Evolutionary conservation across 1,139 yeast genomes (phyloP).

Genomic region (Geotrichum restrictum): DNA sequence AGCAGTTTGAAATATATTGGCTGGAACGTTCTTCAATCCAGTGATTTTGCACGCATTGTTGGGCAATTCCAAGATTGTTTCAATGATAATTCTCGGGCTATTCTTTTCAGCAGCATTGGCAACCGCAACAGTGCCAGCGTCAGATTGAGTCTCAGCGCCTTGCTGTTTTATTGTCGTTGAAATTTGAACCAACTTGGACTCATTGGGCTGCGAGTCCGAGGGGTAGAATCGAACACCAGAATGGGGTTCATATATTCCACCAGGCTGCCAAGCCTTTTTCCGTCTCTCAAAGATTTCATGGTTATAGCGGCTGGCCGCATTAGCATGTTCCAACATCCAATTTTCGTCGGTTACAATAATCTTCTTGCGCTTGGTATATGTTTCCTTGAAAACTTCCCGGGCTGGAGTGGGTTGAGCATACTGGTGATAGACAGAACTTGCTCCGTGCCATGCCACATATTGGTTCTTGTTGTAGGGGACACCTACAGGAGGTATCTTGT

Average conservation of each 20-base stretch:
- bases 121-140: background rate
- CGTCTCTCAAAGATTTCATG: constrained; percentile 58
- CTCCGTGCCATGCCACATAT: constrained; percentile 53
- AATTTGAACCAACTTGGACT: constrained; percentile 40
- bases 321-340: constrained; percentile 85
- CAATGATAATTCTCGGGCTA: constrained; percentile 44
- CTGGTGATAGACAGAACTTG: constrained; percentile 44
- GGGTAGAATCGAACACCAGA: constrained; percentile 78
- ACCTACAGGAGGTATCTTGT: constrained; percentile 45
- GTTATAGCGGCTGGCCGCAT: constrained; percentile 69
- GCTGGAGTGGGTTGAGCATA: constrained; percentile 42
- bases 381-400: constrained; percentile 20
- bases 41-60: constrained; percentile 45
- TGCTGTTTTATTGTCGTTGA: constrained; percentile 26
- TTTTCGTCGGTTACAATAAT: constrained; percentile 57
- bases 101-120: constrained; percentile 9
- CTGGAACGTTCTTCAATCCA: constrained; percentile 59
- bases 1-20: constrained; percentile 47
- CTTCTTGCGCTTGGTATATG: constrained; percentile 35
- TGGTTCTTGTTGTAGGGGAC: constrained; percentile 47
- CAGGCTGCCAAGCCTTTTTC: constrained; percentile 46
- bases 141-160: too few species aligned
- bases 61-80: constrained; percentile 50
- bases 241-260: constrained; percentile 74
- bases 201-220: constrained; percentile 65